Base-by-base conservation (phyloP, 2,329 filamentous ascomycete genomes). In the Lojkania enalia region DNA sequence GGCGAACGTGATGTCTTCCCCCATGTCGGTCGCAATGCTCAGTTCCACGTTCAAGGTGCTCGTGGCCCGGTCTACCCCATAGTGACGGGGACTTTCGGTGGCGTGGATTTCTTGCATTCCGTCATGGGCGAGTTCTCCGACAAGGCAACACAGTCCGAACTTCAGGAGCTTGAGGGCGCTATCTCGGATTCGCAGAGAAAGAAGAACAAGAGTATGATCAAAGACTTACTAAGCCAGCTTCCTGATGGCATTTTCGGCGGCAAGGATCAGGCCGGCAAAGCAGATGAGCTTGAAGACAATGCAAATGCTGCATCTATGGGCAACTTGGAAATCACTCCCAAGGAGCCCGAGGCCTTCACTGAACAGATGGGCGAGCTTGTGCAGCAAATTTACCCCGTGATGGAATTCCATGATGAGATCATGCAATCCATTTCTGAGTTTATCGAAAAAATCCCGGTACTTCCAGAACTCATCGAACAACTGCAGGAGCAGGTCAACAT, bases 21-120 rank as follows among this genome's bases (percentile, higher is more conserved):
- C 19, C 90, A 96, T 62, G 88, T 94, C 42, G 92, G 92, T 25
- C 79, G 83, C 46, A 74, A 81, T 58, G 90, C 90, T n/a, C 74
- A 76, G 61, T 75, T 96, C 20, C 75, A 82, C 35, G 77, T 96
- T 20, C 75, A 79, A 23, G 90, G 87, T 33, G 85, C 81, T 45
- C 77, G 78, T 16, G 65, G 77, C 23, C 63, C 78, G 3, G 88
- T 96, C 49, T 96, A 87, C 59, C 91, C 91, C 5, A 75, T 92
- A 49, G 80, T 95, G 33, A 96, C 91, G 1, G 91, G 92, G 48
- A 96, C 91, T 5, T 96, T 96, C 70, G 91, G 91, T 50, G 91
- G 91, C 52, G 91, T 96, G 12, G 92, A 96, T 63, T 96, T 96
- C 73, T 75, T 96, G 49, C 90, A 95, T 74, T 94, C 88, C 1